Percentiles rank a stretch among this genome's conserved stretches.
phyloP scores from a whole-genome alignment of 306 rosid genomes.

The Cicer judaicum region DNA sequence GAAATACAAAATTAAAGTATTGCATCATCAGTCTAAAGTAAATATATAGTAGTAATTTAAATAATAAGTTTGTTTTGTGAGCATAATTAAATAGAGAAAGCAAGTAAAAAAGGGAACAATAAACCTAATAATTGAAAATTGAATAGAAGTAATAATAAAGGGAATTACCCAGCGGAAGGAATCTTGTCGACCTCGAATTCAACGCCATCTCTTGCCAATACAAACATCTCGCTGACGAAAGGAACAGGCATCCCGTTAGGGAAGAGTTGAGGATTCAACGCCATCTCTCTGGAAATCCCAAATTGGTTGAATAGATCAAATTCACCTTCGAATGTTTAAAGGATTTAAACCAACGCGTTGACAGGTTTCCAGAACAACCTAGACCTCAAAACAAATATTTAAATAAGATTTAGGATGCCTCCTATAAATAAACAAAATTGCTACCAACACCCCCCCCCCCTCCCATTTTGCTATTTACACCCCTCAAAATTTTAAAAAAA shows the following conservation, averaged over 20 bases:
- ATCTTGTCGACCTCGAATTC: constrained; percentile 91
- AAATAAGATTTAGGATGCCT: too few relatives aligned
- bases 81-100: too few relatives aligned
- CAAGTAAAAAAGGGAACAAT: not conserved
- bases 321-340: too few relatives aligned
- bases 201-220: constrained; percentile 95
- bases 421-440: too few relatives aligned
- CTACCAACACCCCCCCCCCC: too few relatives aligned
- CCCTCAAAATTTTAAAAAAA: too few relatives aligned
- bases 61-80: too few relatives aligned
- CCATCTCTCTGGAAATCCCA: constrained; percentile 49
- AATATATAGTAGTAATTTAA: not conserved
- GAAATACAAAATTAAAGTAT: not conserved
- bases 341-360: too few relatives aligned
- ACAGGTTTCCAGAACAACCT: too few relatives aligned
- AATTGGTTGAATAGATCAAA: too few relatives aligned
- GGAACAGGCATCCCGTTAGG: constrained; percentile 88
- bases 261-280: constrained; percentile 85
- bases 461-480: too few relatives aligned
- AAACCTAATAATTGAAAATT: not conserved
- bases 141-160: not conserved
- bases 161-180: constrained; percentile 66
- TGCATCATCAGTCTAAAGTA: not conserved
- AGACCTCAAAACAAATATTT: too few relatives aligned
- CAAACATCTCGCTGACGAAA: constrained; percentile 83